phyloP scores from a whole-genome alignment of 176 grass and related monocot species.

The Carex pumila region DNA sequence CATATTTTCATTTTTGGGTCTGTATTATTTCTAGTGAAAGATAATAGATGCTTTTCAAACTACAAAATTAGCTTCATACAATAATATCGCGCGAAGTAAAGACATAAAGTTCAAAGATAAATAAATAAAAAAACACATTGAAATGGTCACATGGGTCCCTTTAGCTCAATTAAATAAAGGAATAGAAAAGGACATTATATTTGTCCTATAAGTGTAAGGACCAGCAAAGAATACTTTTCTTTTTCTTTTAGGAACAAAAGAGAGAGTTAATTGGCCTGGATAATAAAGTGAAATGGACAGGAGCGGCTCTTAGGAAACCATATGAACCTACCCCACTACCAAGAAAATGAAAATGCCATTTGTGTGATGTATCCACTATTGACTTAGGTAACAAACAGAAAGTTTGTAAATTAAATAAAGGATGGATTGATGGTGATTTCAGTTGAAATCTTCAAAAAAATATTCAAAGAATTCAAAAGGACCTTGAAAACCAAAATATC shows the following conservation, averaged over 20 bases:
- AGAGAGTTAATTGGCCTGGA: not conserved
- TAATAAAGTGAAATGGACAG: conserved; percentile 4
- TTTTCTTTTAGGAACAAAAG: not conserved
- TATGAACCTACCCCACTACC: not conserved
- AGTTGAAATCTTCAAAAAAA: not conserved
- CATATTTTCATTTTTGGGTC: not conserved
- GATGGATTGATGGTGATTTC: not conserved
- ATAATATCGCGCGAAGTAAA: not conserved
- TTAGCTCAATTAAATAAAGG: not conserved
- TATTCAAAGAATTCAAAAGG: not conserved
- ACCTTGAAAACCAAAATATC: not conserved
- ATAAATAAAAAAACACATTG: not conserved
- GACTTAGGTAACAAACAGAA: not conserved
- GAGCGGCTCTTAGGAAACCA: not conserved
- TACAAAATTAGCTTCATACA: not conserved
- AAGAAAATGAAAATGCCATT: not conserved
- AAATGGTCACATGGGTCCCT: not conserved
- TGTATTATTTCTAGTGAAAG: not conserved
- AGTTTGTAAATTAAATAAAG: not conserved
- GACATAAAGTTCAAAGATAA: not conserved
- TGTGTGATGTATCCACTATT: not conserved
- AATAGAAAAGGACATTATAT: not conserved
- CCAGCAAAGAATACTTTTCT: not conserved
- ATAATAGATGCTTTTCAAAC: not conserved
- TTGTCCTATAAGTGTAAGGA: not conserved